Evolutionary conservation across 2,329 filamentous ascomycete species (phyloP).

Genomic region (Diplodia seriata): DNA sequence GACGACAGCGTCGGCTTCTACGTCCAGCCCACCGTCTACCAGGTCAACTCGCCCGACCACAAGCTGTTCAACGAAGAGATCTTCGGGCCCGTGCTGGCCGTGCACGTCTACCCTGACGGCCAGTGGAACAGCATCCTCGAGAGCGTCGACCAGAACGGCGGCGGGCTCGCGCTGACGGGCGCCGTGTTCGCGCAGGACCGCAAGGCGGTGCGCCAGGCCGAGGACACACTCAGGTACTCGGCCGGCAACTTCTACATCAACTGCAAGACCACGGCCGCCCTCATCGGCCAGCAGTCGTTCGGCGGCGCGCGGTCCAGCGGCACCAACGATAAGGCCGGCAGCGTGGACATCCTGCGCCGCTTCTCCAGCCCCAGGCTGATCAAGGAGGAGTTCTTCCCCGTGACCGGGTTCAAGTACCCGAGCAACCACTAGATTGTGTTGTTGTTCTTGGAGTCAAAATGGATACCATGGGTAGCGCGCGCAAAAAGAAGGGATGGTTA

Average conservation of each 20-base stretch:
- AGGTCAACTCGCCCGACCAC: slow-evolving; percentile 74
- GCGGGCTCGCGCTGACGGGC: slow-evolving; percentile 79
- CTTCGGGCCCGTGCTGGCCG: slow-evolving; percentile 77
- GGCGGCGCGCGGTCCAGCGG: slow-evolving; percentile 62
- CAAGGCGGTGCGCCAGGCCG: slow-evolving; percentile 68
- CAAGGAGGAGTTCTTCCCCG: slow-evolving; percentile 62
- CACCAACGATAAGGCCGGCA: slow-evolving; percentile 65
- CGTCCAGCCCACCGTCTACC: slow-evolving; percentile 83
- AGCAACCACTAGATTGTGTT: slow-evolving; percentile 49
- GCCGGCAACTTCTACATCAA: slow-evolving; percentile 89
- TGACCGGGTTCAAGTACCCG: slow-evolving; percentile 58
- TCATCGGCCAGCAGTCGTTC: slow-evolving; percentile 60
- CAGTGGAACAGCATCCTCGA: slow-evolving; percentile 67
- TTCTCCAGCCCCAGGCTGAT: slow-evolving; percentile 64
- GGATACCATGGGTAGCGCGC: background rate
- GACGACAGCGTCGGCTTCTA: slow-evolving; percentile 81
- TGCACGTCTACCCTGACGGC: slow-evolving; percentile 79
- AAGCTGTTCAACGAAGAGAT: slow-evolving; percentile 78
- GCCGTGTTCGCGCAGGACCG: slow-evolving; percentile 76
- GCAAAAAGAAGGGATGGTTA: background rate
- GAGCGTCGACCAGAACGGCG: slow-evolving; percentile 69
- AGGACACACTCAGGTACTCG: slow-evolving; percentile 73
- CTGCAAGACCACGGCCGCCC: slow-evolving; percentile 70
- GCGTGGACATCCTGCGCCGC: slow-evolving; percentile 57
- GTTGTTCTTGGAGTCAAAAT: background rate